These are phyloP conservation scores for Zygoascus biomembranicola DNA, from an alignment of 805 yeast genomes.

Conservation along the genomic window DNA sequence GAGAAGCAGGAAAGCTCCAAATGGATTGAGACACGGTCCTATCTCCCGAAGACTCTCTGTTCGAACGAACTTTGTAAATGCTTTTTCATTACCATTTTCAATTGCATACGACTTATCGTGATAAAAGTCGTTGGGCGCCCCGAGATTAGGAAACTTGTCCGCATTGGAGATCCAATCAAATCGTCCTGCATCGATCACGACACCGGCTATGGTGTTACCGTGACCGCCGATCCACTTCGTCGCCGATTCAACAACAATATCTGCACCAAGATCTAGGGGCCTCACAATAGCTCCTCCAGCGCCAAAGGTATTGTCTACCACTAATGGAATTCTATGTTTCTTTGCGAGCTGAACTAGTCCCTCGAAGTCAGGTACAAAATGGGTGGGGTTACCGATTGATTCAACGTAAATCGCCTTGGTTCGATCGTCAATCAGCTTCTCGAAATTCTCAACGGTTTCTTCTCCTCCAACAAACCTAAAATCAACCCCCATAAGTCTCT, in stretches of 20 bases:
- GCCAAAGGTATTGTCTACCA: slow-evolving; percentile 94
- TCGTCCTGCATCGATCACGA: slow-evolving; percentile 80
- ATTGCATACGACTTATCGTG: slow-evolving; percentile 82
- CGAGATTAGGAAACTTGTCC: slow-evolving; percentile 83
- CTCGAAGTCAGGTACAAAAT: slow-evolving; percentile 87
- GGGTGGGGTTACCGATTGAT: slow-evolving; percentile 87
- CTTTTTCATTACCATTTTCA: slow-evolving; percentile 73
- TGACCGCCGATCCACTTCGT: slow-evolving; percentile 98
- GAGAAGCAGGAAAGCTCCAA: slow-evolving; percentile 73
- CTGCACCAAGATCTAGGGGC: slow-evolving; percentile 87
- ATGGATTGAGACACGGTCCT: slow-evolving; percentile 85
- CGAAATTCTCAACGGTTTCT: slow-evolving; percentile 58
- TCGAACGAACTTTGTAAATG: slow-evolving; percentile 74
- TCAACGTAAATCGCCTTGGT: slow-evolving; percentile 89
- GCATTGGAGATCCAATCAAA: slow-evolving; percentile 87
- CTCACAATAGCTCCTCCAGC: slow-evolving; percentile 86
- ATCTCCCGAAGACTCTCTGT: slow-evolving; percentile 82
- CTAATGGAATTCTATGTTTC: slow-evolving; percentile 78
- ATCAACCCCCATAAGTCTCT: slow-evolving; percentile 77
- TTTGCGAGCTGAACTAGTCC: slow-evolving; percentile 69
- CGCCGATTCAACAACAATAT: slow-evolving; percentile 87
- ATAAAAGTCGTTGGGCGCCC: slow-evolving; percentile 85
- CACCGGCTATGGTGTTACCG: slow-evolving; percentile 92
- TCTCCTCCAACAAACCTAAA: slow-evolving; percentile 82
- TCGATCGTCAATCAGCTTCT: slow-evolving; percentile 62